These are phyloP conservation scores for Carallia brachiata DNA, from an alignment of 345 rosid genomes.

Conservation along the genomic window DNA sequence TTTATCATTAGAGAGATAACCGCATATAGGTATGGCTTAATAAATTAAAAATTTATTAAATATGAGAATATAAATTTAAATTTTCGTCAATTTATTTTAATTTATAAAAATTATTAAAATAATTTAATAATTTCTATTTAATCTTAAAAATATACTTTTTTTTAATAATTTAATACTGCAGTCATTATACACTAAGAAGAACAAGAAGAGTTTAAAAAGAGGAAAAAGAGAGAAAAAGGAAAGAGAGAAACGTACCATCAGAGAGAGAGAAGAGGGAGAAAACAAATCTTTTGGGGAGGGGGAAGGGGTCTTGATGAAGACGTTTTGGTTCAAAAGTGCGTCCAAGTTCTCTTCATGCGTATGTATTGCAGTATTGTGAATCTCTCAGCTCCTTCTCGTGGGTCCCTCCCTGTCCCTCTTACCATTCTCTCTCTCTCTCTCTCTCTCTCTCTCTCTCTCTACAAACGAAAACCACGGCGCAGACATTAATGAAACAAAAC, in stretches of 20 bases:
- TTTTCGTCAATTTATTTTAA: too few relatives aligned
- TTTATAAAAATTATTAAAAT: too few relatives aligned
- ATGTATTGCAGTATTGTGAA: too few relatives aligned
- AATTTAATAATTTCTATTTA: too few relatives aligned
- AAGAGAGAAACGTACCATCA: neutral
- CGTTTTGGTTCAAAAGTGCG: conserved; percentile 44
- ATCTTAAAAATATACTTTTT: too few relatives aligned
- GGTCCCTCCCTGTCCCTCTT: conserved; percentile 32
- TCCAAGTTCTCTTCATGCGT: conserved; percentile 65
- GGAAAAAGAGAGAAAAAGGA: neutral
- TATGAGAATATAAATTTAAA: too few relatives aligned
- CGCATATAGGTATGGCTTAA: too few relatives aligned
- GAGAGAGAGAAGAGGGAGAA: conserved; percentile 6
- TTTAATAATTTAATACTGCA: too few relatives aligned
- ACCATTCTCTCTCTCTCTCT: conserved; percentile 12
- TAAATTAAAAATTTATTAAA: too few relatives aligned
- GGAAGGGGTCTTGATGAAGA: conserved; percentile 31
- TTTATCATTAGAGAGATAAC: neutral
- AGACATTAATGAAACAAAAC: neutral
- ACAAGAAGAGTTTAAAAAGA: too few relatives aligned
- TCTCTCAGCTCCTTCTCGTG: neutral
- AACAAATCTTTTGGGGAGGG: conserved; percentile 28
- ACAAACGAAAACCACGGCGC: conserved; percentile 45
- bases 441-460: neutral
- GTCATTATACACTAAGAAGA: too few relatives aligned